Conservation (phyloP, 345 rosid species). For the Diplotaxis tenuifolia region DNA sequence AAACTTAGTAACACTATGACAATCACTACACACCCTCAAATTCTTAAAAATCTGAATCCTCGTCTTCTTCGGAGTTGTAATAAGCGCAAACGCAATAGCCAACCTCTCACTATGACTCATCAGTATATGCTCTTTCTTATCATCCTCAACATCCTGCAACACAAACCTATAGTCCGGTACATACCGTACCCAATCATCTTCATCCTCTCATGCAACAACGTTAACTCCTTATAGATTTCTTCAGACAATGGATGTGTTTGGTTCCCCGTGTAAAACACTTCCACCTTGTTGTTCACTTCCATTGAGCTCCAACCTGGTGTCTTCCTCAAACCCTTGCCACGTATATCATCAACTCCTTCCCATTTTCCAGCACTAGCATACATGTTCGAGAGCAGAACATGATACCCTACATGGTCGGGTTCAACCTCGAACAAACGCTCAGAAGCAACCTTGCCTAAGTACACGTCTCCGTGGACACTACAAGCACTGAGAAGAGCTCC, state of each 20-base stretch:
- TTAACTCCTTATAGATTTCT: slow-evolving; percentile 41
- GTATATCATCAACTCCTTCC: slow-evolving; percentile 49
- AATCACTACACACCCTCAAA: slow-evolving; percentile 43
- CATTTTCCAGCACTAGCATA: slow-evolving; percentile 58
- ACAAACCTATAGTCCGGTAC: slow-evolving; percentile 52
- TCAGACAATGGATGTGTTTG: slow-evolving; percentile 43
- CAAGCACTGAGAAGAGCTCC: slow-evolving; percentile 62
- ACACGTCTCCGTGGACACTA: too few relatives aligned
- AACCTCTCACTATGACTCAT: slow-evolving; percentile 54
- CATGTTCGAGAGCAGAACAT: slow-evolving; percentile 52
- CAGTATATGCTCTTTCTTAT: slow-evolving; percentile 62
- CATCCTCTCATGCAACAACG: slow-evolving; percentile 41
- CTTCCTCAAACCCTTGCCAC: slow-evolving; percentile 53
- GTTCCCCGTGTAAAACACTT: slow-evolving; percentile 55
- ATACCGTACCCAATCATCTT: slow-evolving; percentile 52
- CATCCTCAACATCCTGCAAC: slow-evolving; percentile 63
- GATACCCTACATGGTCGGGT: too few relatives aligned
- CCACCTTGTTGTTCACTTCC: slow-evolving; percentile 44
- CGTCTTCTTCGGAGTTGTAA: slow-evolving; percentile 44
- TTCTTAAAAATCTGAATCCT: slow-evolving; percentile 53
- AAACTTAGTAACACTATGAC: slow-evolving; percentile 29
- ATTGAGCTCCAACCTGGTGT: slow-evolving; percentile 65
- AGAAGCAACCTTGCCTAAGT: too few relatives aligned
- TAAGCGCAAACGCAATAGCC: slow-evolving; percentile 54
- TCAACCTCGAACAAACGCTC: too few relatives aligned